Conservation (phyloP, 2,329 filamentous ascomycete species). For the Didymosphaeria variabile region DNA sequence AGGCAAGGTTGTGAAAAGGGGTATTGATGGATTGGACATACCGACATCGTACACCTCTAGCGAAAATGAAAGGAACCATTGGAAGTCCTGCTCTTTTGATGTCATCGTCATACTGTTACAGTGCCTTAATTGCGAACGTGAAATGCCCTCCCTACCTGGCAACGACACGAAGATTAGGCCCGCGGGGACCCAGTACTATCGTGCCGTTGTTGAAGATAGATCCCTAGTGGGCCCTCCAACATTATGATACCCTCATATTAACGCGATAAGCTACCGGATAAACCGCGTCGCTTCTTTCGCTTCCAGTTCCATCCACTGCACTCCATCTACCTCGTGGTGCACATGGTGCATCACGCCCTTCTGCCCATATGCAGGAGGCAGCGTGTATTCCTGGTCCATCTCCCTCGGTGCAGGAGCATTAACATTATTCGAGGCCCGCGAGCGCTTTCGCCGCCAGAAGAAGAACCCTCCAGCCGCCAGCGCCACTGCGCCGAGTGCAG, state of each 20-base stretch:
- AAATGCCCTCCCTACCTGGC: no score
- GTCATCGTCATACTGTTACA: background rate
- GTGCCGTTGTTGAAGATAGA: background rate
- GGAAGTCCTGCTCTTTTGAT: background rate
- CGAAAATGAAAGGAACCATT: background rate
- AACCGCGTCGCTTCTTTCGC: conserved; percentile 1
- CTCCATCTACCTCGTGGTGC: conserved; percentile 10
- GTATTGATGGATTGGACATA: conserved; percentile 11
- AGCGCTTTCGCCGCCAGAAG: background rate
- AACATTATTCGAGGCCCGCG: background rate
- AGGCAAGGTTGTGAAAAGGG: background rate
- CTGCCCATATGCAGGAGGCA: background rate
- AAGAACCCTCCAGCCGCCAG: background rate
- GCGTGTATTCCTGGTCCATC: background rate
- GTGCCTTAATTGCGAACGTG: background rate
- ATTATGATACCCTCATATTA: background rate
- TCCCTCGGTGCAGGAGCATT: background rate
- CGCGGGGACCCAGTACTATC: background rate
- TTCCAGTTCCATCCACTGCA: conserved; percentile 7
- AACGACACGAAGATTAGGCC: no score
- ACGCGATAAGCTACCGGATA: background rate
- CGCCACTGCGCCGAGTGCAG: background rate
- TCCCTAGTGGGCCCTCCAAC: background rate
- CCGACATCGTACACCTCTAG: conserved; percentile 10
- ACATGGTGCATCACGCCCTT: conserved; percentile 2